Conservation (phyloP, 148 eudicot genomes). For the Limonium bicolor region DNA sequence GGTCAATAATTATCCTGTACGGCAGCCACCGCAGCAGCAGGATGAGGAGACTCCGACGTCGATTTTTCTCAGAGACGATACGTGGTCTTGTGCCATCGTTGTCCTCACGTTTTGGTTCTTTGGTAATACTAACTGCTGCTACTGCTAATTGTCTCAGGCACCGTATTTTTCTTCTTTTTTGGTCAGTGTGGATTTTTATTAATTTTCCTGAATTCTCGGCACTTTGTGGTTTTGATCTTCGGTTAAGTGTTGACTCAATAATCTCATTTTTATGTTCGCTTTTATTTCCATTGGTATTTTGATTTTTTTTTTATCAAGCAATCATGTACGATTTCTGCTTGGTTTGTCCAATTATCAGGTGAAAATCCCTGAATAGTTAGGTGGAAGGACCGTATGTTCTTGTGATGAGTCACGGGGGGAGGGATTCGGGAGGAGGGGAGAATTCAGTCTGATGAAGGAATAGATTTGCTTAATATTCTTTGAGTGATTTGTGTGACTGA, state of each 20-base stretch:
- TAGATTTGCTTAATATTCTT: no score
- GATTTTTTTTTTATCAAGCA: neutral
- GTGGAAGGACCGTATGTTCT: no score
- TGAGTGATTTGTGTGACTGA: no score
- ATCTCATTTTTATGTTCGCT: neutral
- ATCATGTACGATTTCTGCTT: neutral
- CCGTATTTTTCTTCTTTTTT: neutral
- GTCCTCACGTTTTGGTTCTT: constrained; percentile 56
- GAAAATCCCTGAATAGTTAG: no score
- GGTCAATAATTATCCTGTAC: constrained; percentile 1
- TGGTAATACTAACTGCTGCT: constrained; percentile 28
- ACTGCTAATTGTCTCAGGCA: neutral
- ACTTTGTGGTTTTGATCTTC: constrained; percentile 1
- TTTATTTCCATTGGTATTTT: neutral
- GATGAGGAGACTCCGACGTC: constrained; percentile 8
- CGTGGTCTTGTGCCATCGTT: constrained; percentile 43
- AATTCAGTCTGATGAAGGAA: no score
- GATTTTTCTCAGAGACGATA: constrained; percentile 20
- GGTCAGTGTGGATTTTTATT: neutral
- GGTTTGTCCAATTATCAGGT: no score
- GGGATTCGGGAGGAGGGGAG: no score
- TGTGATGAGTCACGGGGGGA: no score
- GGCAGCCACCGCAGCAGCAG: neutral
- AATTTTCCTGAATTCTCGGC: neutral
- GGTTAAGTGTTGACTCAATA: neutral